Percentiles rank a stretch among this genome's conserved stretches.
phyloP scores from a whole-genome alignment of 352 stramenopile species.

The Pythium folliculosum region DNA sequence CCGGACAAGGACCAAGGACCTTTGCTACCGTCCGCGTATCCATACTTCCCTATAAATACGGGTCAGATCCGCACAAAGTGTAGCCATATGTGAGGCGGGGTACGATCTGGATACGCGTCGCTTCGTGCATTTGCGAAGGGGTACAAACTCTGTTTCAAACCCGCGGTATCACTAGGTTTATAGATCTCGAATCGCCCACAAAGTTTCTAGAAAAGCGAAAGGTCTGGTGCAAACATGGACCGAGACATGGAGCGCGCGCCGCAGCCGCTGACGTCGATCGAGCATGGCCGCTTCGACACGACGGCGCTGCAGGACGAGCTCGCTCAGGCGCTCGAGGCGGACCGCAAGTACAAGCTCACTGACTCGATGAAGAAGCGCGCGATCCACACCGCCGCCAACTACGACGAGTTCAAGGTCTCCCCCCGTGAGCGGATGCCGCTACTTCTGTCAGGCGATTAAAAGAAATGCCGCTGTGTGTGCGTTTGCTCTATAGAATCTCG shows the following conservation, averaged over 20 bases:
- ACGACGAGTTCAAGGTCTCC: slow-evolving; percentile 84
- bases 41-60: slow-evolving; percentile 25
- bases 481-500: slow-evolving; percentile 57
- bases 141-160: slow-evolving; percentile 1
- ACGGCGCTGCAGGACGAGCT: slow-evolving; percentile 73
- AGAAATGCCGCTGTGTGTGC: background rate
- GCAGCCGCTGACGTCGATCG: slow-evolving; percentile 62
- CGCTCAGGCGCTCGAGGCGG: slow-evolving; percentile 69
- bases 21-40: background rate
- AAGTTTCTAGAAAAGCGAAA: background rate
- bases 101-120: slow-evolving; percentile 15
- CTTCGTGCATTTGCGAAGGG: background rate
- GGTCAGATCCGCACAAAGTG: slow-evolving; percentile 21
- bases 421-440: no score
- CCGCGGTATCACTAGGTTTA: slow-evolving; percentile 16
- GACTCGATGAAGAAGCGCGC: slow-evolving; percentile 89
- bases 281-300: slow-evolving; percentile 78
- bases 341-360: slow-evolving; percentile 83
- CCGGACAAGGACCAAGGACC: slow-evolving; percentile 11
- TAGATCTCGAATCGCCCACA: slow-evolving; percentile 27
- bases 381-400: slow-evolving; percentile 81
- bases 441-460: background rate
- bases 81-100: slow-evolving; percentile 16
- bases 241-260: slow-evolving; percentile 26
- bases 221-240: slow-evolving; percentile 14